A percentile compares a stretch with the other conserved stretches of the same genome.
phyloP scores from a whole-genome alignment of 1,139 yeast genomes.

The Candida glucosophila region DNA sequence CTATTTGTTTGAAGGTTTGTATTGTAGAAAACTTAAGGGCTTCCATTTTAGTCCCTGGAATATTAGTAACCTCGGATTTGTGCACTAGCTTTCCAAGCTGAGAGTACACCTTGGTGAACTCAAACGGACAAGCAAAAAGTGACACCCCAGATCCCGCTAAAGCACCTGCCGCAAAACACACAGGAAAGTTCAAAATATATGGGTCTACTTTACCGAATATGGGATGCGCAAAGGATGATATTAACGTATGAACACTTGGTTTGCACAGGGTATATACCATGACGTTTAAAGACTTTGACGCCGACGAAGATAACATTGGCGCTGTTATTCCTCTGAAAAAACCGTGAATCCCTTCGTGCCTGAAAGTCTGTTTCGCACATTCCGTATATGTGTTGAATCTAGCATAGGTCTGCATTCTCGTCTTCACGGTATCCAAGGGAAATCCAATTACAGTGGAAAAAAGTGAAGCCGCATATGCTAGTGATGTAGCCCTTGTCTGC shows the following conservation, averaged over 20 bases:
- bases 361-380: constrained; percentile 51
- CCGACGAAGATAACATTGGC: constrained; percentile 58
- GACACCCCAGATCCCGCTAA: constrained; percentile 62
- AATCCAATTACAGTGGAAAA: constrained; percentile 67
- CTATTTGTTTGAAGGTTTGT: constrained; percentile 41
- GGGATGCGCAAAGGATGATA: constrained; percentile 14
- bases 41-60: constrained; percentile 6
- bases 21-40: constrained; percentile 14
- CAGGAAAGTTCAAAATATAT: constrained; percentile 50
- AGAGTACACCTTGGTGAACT: constrained; percentile 72
- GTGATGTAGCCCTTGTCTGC: constrained; percentile 50
- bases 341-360: constrained; percentile 59
- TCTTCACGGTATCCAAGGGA: constrained; percentile 79
- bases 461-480: constrained; percentile 61
- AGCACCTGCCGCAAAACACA: constrained; percentile 57
- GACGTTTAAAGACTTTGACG: constrained; percentile 60
- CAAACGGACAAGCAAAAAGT: constrained; percentile 75
- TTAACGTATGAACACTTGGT: constrained; percentile 32
- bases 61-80: constrained; percentile 10
- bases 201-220: constrained; percentile 20
- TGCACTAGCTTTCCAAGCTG: constrained; percentile 53
- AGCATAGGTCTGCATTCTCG: constrained; percentile 72
- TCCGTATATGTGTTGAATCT: constrained; percentile 48
- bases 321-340: constrained; percentile 72
- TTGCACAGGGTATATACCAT: constrained; percentile 53